Evolutionary conservation across 2,329 filamentous ascomycete genomes (phyloP), one percentile per base, ranked within the genome.

Genomic region (Cladorrhinum sp.): DNA sequence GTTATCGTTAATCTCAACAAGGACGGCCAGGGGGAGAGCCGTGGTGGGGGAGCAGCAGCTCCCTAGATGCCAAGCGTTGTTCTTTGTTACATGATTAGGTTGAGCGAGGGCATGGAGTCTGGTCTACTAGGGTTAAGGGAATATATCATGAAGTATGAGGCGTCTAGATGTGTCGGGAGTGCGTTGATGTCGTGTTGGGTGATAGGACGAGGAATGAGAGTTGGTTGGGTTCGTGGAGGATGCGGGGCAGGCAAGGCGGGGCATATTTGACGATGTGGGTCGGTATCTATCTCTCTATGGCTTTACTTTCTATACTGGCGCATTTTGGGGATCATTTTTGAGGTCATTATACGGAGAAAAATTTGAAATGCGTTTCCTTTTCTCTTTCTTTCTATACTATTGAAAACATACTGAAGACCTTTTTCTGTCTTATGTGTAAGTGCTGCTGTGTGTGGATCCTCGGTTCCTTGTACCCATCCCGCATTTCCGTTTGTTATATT

Each of bases 1-100:
- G 85, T 88, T 63, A 88, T 88, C 78, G 77, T 86, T 57, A 77
- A 81, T 63, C 75, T 87, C 13, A 71, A 70, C 49, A 68, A 64
- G 59, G 70, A 69, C 22, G 71, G 72, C n/a, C 16, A 57, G 36
- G 18, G 41, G n/a, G 18, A 18, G 18, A 45, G 36, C 18, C 49
- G 56, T 27, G 56, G 49, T 52, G 48, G 22, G 10, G 50, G 56
- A 9, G 29, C 56, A 18, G 22, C 56, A 24, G 27, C 36, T 52
- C 27, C 56, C 25, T 58, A 29, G 41, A n/a, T 10, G 41, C 7
- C 41, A 45, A 4, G 49, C 23, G 8, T 24, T 4, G 20, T 24
- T 50, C 5, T 24, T 50, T 50, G 6, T 25, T 24, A 20, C n/a
- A 36, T 22, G 41, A 7, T 49, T 49, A 22, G 7, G 53, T 16